These are phyloP conservation scores for Solanum boliviense DNA, from an alignment of 257 asterid species.

Conservation along the genomic window DNA sequence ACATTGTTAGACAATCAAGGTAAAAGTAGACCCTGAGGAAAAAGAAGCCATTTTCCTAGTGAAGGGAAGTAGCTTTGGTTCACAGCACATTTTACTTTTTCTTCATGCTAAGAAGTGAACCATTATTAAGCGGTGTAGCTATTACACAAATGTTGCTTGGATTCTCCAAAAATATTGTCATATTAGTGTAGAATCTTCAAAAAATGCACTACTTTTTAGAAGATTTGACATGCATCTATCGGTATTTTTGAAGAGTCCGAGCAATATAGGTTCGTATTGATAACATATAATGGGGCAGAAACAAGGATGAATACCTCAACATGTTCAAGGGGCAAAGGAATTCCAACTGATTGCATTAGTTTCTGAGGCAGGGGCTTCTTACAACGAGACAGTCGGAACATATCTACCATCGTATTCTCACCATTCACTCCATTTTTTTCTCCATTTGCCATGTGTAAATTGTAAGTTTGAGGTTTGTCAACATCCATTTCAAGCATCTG, in stretches of 20 bases:
- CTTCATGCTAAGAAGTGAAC: not conserved
- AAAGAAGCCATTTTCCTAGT: not conserved
- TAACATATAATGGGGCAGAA: not conserved
- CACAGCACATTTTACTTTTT: not conserved
- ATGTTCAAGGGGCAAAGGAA: conserved; percentile 72
- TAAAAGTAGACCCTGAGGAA: not conserved
- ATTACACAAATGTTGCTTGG: not conserved
- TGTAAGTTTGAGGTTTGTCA: conserved; percentile 39
- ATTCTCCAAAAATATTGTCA: not conserved
- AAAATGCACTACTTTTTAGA: not conserved
- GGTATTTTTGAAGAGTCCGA: not conserved
- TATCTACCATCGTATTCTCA: conserved; percentile 49
- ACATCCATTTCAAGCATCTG: conserved; percentile 45
- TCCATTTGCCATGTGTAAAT: conserved; percentile 34
- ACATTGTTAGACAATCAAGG: not conserved
- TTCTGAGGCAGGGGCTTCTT: conserved; percentile 70
- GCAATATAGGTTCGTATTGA: not conserved
- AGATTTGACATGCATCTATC: not conserved
- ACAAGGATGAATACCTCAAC: conserved; percentile 52
- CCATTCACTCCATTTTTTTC: conserved; percentile 47
- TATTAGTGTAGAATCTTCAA: not conserved
- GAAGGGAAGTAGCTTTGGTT: not conserved
- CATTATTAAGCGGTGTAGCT: not conserved
- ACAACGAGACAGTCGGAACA: conserved; percentile 78
- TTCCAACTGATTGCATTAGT: conserved; percentile 55